Evolutionary conservation across 768 basidiomycete species (phyloP).

Genomic region (Mycena alexandri): DNA sequence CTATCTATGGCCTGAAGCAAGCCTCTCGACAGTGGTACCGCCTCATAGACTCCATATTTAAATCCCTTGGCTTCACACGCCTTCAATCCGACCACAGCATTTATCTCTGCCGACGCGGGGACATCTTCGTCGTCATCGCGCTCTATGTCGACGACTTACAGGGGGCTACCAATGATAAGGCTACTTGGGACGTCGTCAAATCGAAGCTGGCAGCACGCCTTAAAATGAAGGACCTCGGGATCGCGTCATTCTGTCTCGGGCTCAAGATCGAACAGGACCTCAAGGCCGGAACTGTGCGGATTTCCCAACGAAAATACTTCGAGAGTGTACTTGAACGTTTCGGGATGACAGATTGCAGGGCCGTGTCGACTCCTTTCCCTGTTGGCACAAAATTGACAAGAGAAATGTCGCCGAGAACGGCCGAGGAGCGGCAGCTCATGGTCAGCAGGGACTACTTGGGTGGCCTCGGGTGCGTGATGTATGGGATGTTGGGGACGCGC

Average conservation of each 20-base stretch:
- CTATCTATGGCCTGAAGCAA: conserved; percentile 17
- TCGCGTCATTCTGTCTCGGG: not conserved
- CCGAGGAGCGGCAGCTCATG: conserved; percentile 1
- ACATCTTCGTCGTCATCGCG: conserved; percentile 2
- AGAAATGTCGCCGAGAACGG: conserved; percentile 6
- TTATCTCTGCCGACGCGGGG: conserved; percentile 3
- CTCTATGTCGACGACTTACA: conserved; percentile 10
- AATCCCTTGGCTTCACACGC: conserved; percentile 6
- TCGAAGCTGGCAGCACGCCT: not conserved
- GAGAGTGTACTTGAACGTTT: not conserved
- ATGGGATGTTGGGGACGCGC: not conserved
- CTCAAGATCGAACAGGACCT: conserved; percentile 1
- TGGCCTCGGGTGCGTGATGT: not conserved
- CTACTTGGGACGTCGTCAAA: not conserved
- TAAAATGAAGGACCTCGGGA: conserved; percentile 18
- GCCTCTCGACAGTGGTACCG: conserved; percentile 7
- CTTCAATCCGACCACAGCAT: conserved; percentile 19
- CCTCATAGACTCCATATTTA: not conserved
- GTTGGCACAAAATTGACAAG: conserved; percentile 1
- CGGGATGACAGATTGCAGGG: conserved; percentile 6
- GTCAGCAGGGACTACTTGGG: not conserved
- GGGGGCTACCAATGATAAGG: not conserved
- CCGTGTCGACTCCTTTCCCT: conserved; percentile 6
- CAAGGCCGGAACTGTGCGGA: not conserved
- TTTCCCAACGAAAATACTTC: conserved; percentile 16